These are phyloP conservation scores for Cladorrhinum samala DNA, from an alignment of 495 filamentous ascomycete species.

Conservation along the genomic window DNA sequence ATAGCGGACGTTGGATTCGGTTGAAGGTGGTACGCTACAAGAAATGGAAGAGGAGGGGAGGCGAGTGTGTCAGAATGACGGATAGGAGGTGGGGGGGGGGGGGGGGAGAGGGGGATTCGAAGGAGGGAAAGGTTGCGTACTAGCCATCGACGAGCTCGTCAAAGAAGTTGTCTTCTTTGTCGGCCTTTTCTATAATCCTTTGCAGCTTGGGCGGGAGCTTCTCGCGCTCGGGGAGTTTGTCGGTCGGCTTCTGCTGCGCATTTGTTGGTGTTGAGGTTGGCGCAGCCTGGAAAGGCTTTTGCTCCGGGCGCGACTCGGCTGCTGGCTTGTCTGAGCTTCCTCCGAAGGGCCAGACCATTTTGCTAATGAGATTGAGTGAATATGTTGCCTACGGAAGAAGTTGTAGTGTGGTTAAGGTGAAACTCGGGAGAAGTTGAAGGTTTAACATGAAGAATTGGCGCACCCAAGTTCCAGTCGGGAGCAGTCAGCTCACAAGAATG, in stretches of 20 bases:
- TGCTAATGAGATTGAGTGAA: not conserved
- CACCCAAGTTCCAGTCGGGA: too few relatives aligned
- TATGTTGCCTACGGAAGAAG: not conserved
- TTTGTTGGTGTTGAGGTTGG: slow-evolving; percentile 26
- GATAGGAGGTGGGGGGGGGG: not conserved
- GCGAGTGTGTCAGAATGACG: slow-evolving; percentile 10
- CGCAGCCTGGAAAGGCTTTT: slow-evolving; percentile 21
- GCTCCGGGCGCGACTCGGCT: slow-evolving; percentile 4
- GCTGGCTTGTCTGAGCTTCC: slow-evolving; percentile 35
- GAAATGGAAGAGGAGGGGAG: slow-evolving; percentile 7
- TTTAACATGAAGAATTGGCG: too few relatives aligned
- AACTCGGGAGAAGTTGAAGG: too few relatives aligned
- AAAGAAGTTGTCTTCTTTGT: slow-evolving; percentile 72
- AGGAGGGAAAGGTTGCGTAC: slow-evolving; percentile 47
- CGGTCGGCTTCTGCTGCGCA: slow-evolving; percentile 12
- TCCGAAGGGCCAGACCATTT: slow-evolving; percentile 36
- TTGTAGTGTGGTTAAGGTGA: too few relatives aligned
- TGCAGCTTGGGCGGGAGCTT: slow-evolving; percentile 66
- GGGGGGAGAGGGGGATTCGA: not conserved
- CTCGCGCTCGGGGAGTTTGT: slow-evolving; percentile 50
- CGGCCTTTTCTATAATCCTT: slow-evolving; percentile 55
- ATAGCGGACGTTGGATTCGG: slow-evolving; percentile 79
- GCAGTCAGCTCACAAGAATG: too few relatives aligned
- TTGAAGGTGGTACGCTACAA: slow-evolving; percentile 67
- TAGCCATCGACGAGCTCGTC: slow-evolving; percentile 72